Evolutionary conservation across 306 rosid genomes (phyloP).

Genomic region (Myrica gale): DNA sequence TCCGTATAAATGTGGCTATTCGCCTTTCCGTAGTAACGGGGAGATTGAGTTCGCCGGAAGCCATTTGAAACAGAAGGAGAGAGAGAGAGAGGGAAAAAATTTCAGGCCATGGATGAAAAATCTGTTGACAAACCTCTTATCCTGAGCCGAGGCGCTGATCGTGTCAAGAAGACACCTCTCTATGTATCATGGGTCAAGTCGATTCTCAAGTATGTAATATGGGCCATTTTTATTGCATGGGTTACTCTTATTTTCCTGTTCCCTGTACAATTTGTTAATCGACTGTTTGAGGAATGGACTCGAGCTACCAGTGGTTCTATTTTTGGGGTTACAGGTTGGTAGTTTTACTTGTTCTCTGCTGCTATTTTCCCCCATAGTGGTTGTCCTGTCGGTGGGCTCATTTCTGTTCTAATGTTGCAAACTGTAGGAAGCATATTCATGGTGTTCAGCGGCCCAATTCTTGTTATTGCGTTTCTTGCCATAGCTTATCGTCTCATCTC

Average conservation of each 20-base stretch:
- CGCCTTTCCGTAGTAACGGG: too few relatives aligned
- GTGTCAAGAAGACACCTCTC: conserved; percentile 28
- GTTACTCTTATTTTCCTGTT: conserved; percentile 43
- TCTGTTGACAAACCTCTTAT: conserved; percentile 42
- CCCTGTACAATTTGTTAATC: conserved; percentile 38
- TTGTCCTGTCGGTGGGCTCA: conserved; percentile 10
- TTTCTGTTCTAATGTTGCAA: conserved; percentile 23
- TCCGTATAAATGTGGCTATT: too few relatives aligned
- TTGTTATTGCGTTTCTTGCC: conserved; percentile 65
- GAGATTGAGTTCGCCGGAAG: too few relatives aligned
- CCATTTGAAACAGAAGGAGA: too few relatives aligned
- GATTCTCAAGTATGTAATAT: conserved; percentile 52
- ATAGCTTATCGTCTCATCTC: conserved; percentile 48
- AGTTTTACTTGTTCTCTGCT: not conserved
- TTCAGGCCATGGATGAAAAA: too few relatives aligned
- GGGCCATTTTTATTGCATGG: conserved; percentile 55
- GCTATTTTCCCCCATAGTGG: not conserved
- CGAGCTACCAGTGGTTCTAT: conserved; percentile 28
- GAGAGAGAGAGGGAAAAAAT: too few relatives aligned
- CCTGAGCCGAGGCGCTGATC: conserved; percentile 26
- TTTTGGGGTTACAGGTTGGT: conserved; percentile 64
- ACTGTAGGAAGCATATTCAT: conserved; percentile 66
- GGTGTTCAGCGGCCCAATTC: conserved; percentile 55
- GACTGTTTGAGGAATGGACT: conserved; percentile 26
- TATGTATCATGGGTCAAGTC: conserved; percentile 42